Evolutionary conservation across 495 filamentous ascomycete species (phyloP).

Genomic region (Gamarada debralockiae): DNA sequence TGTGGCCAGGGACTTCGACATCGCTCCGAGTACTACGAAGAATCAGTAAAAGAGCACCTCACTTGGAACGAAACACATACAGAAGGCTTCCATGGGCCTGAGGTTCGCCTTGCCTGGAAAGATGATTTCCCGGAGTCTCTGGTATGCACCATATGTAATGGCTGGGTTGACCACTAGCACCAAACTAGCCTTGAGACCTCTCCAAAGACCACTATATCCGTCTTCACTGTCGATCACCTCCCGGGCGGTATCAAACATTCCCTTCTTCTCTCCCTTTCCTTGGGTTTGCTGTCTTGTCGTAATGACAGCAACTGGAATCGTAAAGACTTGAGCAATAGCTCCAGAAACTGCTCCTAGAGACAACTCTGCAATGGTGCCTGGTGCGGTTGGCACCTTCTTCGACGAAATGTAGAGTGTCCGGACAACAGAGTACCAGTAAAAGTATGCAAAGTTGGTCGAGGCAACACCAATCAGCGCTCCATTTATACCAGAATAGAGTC

Average conservation of each 20-base stretch:
- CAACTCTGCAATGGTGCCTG: constrained; percentile 83
- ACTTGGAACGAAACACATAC: constrained; percentile 47
- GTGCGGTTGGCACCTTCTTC: constrained; percentile 54
- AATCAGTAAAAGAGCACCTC: constrained; percentile 15
- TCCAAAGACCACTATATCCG: constrained; percentile 85
- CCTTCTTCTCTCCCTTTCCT: constrained; percentile 74
- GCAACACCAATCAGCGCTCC: constrained; percentile 88
- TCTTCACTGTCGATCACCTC: constrained; percentile 92
- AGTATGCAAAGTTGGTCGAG: constrained; percentile 98
- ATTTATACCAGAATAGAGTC: constrained; percentile 85
- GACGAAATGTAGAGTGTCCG: constrained; percentile 76
- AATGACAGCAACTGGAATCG: constrained; percentile 91
- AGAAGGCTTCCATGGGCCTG: constrained; percentile 83
- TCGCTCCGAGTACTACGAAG: constrained; percentile 73
- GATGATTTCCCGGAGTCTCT: constrained; percentile 74
- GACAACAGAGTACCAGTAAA: constrained; percentile 97
- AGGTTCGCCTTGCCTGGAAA: constrained; percentile 77
- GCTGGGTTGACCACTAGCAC: constrained; percentile 95
- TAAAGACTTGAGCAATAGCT: constrained; percentile 91
- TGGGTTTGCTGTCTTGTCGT: constrained; percentile 97
- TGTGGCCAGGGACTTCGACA: constrained; percentile 91
- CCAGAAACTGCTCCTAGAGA: constrained; percentile 84
- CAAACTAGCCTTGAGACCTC: constrained; percentile 92
- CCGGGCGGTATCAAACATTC: constrained; percentile 79
- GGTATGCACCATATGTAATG: constrained; percentile 97